These are phyloP conservation scores for Colletotrichum gloeosporioides DNA, from an alignment of 2,329 filamentous ascomycete species.

Conservation along the genomic window DNA sequence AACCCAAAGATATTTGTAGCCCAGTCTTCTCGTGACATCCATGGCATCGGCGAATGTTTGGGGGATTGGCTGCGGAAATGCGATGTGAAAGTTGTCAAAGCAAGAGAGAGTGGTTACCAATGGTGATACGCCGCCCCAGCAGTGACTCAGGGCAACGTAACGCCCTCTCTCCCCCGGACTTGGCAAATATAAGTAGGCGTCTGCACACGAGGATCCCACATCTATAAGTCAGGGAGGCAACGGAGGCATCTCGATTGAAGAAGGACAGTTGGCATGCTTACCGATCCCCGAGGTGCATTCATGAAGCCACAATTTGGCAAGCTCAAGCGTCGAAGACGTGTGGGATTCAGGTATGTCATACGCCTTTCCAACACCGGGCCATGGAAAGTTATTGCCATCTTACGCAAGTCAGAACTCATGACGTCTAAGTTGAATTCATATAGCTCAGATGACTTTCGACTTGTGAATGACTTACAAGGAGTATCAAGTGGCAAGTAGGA, in stretches of 20 bases:
- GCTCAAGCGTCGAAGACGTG: not conserved
- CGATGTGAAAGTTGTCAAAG: not conserved
- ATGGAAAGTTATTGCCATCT: not conserved
- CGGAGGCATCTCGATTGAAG: not conserved
- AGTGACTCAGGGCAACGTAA: not conserved
- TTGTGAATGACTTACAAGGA: not conserved
- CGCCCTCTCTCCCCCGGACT: not conserved
- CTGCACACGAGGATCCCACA: not conserved
- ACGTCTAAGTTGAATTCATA: not conserved
- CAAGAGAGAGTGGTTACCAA: not conserved
- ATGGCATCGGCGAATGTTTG: not conserved
- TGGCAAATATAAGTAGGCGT: not conserved
- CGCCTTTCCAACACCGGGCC: not conserved
- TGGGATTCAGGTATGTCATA: not conserved
- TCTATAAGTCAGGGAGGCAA: not conserved
- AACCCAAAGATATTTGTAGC: not conserved
- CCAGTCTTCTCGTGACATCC: not conserved
- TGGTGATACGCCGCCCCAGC: not conserved
- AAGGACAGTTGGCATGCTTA: not conserved
- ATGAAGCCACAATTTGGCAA: not conserved
- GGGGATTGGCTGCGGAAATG: not conserved
- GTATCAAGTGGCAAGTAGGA: not conserved
- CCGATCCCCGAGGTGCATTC: not conserved
- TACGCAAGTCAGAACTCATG: not conserved
- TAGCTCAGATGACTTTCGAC: not conserved